Evolutionary conservation across 352 stramenopile genomes (phyloP).

Genomic region (Aphanomyces invadans): DNA sequence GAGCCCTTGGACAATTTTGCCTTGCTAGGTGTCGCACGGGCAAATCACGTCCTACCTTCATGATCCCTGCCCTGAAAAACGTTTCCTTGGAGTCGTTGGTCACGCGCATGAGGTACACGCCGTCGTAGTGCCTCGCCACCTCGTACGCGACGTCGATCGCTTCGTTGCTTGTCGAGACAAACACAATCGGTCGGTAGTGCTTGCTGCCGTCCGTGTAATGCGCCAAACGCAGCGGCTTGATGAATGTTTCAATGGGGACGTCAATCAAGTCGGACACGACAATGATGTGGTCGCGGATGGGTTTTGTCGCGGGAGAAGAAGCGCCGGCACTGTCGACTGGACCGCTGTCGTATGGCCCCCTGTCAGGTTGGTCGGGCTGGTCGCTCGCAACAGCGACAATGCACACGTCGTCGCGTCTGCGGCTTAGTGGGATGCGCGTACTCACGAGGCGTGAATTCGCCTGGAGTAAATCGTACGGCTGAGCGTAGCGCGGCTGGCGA

Average conservation of each 20-base stretch:
- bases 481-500: not conserved
- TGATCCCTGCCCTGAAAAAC: constrained; percentile 48
- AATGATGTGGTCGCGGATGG: constrained; percentile 48
- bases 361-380: not conserved
- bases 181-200: constrained; percentile 49
- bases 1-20: too few relatives aligned
- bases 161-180: constrained; percentile 46
- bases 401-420: not conserved
- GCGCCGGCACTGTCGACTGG: too few relatives aligned
- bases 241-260: constrained; percentile 39
- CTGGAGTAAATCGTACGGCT: constrained; percentile 9
- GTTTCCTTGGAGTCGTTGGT: constrained; percentile 44
- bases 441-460: constrained; percentile 7
- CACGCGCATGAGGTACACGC: constrained; percentile 54
- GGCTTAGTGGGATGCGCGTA: not conserved
- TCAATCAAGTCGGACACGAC: constrained; percentile 49
- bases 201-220: constrained; percentile 31
- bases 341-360: constrained; percentile 8
- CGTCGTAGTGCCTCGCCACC: constrained; percentile 36
- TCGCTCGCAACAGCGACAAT: not conserved
- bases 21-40: too few relatives aligned
- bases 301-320: too few relatives aligned
- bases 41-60: constrained; percentile 21
- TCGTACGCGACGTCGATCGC: constrained; percentile 25
- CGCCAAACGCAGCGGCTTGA: constrained; percentile 41